These are phyloP conservation scores for Pinus taeda DNA, from an alignment of 75 land plant genomes.

Conservation along the genomic window DNA sequence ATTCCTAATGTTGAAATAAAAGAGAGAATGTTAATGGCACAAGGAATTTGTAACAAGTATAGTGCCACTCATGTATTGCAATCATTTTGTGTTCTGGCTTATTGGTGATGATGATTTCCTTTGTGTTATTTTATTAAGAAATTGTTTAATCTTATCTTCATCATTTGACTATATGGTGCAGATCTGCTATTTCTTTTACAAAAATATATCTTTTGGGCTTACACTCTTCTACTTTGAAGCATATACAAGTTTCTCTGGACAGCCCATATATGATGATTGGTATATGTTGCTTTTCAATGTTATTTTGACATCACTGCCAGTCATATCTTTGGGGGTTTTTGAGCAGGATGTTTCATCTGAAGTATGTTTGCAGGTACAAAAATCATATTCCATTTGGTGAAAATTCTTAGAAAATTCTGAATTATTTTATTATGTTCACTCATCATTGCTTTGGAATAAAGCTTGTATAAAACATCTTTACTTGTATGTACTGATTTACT, in stretches of 20 bases:
- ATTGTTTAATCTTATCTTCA: not conserved
- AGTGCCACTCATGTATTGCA: not conserved
- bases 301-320: conserved; percentile 82
- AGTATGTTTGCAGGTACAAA: conserved; percentile 73
- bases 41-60: not conserved
- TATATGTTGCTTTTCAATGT: conserved; percentile 82
- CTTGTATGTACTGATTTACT: not conserved
- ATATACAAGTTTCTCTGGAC: conserved; percentile 70
- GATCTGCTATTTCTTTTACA: conserved; percentile 91
- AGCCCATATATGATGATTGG: conserved; percentile 84
- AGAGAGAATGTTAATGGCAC: not conserved
- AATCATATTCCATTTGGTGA: not conserved
- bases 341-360: conserved; percentile 92
- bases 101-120: not conserved
- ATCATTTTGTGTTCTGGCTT: not conserved
- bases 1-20: not conserved
- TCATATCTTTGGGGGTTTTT: conserved; percentile 82
- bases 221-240: conserved; percentile 84
- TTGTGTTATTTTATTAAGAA: not conserved
- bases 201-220: conserved; percentile 87
- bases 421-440: not conserved
- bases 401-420: not conserved
- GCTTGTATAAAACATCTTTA: not conserved
- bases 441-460: not conserved
- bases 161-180: conserved; percentile 19